Base-by-base conservation (phyloP, 1,139 yeast species). In the Suzukiozyma palmioleophila region DNA sequence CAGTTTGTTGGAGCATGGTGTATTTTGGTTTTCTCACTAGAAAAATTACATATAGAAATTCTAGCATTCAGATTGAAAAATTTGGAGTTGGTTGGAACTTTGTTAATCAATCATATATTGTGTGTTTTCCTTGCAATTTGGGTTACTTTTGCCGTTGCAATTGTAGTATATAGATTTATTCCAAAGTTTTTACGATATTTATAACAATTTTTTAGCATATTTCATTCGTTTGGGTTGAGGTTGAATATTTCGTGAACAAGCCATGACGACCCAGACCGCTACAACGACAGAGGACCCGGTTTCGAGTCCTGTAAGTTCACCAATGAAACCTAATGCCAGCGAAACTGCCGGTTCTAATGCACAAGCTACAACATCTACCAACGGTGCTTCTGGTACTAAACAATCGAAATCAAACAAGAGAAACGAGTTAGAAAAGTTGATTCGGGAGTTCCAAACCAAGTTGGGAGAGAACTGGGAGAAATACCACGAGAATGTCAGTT, bases 391-490 rank as follows among this genome's bases (percentile, higher is more conserved):
- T 13, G 21, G 9, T 9, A 32, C 21, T 28, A 32, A 26, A 26
- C 29, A 33, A 15, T 33, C 22, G 24, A 25, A 33, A 11, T 33
- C 46, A 11, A 52, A 48, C 40, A 75, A 73, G 46, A 68, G 95
- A 45, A 67, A 83, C 29, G 95, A 88, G 46, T 73, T 90, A 24
- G 94, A 86, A 50, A 60, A 66, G 2, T 69, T 88, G 45, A 87
- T 90, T 56, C 72, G 77, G 36, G 90, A 84, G 44, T 78, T 90
- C 47, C 92, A 86, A 47, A 71, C 72, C 40, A 69, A 74, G 43
- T 60, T 90, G 42, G 97, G 97, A 0, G 66, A 69, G 42, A 74
- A 78, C 45, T 90, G 98, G 98, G 92, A 84, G 49, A 76, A 77
- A 44, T 90, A 90, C 59, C 92, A 95, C 47, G 86, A 83, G 45